Evolutionary conservation across 768 basidiomycete genomes (phyloP).

Genomic region (Leccinum imitatum): DNA sequence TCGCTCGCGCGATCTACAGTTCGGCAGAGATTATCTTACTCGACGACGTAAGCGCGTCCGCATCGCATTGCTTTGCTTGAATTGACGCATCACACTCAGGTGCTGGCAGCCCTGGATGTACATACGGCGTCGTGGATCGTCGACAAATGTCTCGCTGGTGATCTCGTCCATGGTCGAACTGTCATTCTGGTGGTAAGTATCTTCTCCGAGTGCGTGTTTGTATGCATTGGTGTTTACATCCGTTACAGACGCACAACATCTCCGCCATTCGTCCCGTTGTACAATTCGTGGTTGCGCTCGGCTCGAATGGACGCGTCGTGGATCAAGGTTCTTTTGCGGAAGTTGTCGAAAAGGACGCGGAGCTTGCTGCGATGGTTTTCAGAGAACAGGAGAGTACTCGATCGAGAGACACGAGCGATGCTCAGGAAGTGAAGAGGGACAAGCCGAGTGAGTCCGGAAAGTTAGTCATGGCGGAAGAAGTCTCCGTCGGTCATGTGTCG

Average conservation of each 20-base stretch:
- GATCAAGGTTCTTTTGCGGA: neutral
- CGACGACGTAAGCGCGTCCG: no score
- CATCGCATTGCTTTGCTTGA: neutral
- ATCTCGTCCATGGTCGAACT: conserved; percentile 1
- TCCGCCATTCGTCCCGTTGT: neutral
- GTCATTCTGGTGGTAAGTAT: conserved; percentile 6
- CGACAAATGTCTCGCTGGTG: neutral
- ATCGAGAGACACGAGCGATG: neutral
- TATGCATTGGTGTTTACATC: no score
- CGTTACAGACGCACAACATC: conserved; percentile 2
- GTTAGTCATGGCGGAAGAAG: conserved; percentile 1
- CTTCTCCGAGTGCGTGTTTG: neutral
- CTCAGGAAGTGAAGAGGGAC: neutral
- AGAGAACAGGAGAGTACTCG: neutral
- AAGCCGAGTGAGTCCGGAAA: neutral
- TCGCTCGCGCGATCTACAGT: conserved; percentile 4
- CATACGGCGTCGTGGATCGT: conserved; percentile 5
- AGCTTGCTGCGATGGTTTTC: neutral
- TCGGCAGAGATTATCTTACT: conserved; percentile 1
- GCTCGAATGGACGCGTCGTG: neutral
- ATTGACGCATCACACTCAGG: neutral
- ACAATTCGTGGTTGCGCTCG: neutral
- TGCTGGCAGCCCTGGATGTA: conserved; percentile 3
- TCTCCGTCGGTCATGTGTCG: conserved; percentile 1
- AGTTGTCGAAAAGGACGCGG: neutral